phyloP scores from a whole-genome alignment of 805 yeast genomes.

The Nadsonia fulvescens region DNA sequence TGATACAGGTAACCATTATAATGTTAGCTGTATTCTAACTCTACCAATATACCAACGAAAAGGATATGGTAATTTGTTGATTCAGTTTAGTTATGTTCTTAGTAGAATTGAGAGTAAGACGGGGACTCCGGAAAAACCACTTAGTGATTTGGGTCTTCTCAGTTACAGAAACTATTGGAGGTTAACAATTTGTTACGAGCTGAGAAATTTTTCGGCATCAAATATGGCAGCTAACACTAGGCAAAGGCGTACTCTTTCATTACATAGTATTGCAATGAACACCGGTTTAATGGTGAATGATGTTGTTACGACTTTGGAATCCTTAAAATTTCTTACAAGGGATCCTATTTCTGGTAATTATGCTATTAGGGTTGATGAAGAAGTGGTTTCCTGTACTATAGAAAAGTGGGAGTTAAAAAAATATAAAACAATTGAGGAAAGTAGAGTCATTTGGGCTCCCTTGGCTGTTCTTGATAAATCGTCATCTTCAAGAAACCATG shows the following conservation, averaged over 20 bases:
- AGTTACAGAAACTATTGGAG: constrained; percentile 86
- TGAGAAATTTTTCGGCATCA: constrained; percentile 13
- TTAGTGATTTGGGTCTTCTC: constrained; percentile 67
- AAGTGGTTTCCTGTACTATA: constrained; percentile 25
- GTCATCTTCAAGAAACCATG: too few relatives aligned
- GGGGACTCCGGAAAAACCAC: constrained; percentile 93
- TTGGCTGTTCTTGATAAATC: constrained; percentile 96
- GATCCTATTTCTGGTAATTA: constrained; percentile 29
- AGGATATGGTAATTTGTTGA: constrained; percentile 78
- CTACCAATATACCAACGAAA: constrained; percentile 72
- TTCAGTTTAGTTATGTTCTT: constrained; percentile 74
- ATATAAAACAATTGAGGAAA: constrained; percentile 96
- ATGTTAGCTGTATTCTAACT: constrained; percentile 80
- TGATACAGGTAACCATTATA: constrained; percentile 30
- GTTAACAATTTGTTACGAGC: constrained; percentile 35
- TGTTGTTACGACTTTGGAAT: constrained; percentile 73
- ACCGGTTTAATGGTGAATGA: constrained; percentile 85
- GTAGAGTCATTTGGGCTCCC: constrained; percentile 98
- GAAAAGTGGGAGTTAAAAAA: constrained; percentile 35
- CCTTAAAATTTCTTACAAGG: constrained; percentile 39
- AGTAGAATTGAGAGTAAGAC: constrained; percentile 55
- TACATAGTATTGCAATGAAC: constrained; percentile 41
- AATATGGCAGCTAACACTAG: not conserved
- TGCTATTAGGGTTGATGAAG: constrained; percentile 34
- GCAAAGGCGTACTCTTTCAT: constrained; percentile 19